Evolutionary conservation across 352 stramenopile species (phyloP).

Genomic region (Plasmopara halstedii): DNA sequence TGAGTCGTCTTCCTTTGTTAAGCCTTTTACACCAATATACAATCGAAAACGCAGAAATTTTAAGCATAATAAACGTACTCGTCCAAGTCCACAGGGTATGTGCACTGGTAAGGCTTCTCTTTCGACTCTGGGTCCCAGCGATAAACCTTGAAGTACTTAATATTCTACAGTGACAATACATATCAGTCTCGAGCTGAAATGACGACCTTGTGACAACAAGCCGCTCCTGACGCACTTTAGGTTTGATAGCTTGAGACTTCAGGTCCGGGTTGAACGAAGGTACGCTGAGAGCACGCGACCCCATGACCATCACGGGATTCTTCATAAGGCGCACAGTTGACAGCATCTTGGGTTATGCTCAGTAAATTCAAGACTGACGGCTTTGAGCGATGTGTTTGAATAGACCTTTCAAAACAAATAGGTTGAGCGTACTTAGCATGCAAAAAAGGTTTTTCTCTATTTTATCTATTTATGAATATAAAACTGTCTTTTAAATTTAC

Average conservation of each 20-base stretch:
- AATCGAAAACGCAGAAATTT: too few relatives aligned
- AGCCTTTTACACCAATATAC: too few relatives aligned
- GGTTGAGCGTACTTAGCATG: constrained; percentile 13
- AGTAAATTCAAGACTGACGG: constrained; percentile 33
- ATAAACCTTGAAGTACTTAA: constrained; percentile 99
- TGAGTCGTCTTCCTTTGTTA: too few relatives aligned
- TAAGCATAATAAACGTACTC: constrained; percentile 87
- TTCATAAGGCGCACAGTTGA: constrained; percentile 19
- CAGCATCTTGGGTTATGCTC: constrained; percentile 23
- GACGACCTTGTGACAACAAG: not conserved
- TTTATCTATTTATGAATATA: too few relatives aligned
- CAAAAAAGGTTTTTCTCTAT: not conserved
- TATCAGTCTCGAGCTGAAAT: not conserved
- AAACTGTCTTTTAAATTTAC: too few relatives aligned
- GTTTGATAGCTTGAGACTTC: constrained; percentile 63
- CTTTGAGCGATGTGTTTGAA: constrained; percentile 16
- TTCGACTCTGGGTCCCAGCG: constrained; percentile 96
- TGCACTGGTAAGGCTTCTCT: constrained; percentile 91
- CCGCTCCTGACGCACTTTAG: constrained; percentile 42
- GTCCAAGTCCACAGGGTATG: constrained; percentile 96
- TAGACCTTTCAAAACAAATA: constrained; percentile 2
- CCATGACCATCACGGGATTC: constrained; percentile 30
- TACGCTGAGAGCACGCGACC: constrained; percentile 50
- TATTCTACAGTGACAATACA: constrained; percentile 54
- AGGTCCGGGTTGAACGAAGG: constrained; percentile 48